phyloP scores from a whole-genome alignment of 495 filamentous ascomycete species.

The Lophium mytilinum region DNA sequence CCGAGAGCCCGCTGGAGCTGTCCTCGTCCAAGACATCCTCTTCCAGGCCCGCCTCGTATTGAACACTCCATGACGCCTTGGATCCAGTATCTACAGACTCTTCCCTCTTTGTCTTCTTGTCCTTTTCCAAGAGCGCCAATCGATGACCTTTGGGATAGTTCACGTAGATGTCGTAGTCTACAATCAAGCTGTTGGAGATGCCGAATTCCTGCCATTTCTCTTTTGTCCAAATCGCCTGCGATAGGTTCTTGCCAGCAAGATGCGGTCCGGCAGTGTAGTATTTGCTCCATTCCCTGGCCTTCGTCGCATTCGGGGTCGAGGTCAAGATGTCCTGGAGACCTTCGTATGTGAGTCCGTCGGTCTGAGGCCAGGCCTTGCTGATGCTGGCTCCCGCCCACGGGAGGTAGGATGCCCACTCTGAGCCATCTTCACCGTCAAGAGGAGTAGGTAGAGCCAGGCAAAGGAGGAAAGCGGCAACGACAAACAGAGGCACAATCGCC shows the following conservation, averaged over 20 bases:
- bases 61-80: slow-evolving; percentile 46
- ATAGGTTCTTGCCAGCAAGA: slow-evolving; percentile 80
- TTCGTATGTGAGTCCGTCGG: slow-evolving; percentile 44
- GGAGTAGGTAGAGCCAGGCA: slow-evolving; percentile 37
- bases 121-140: slow-evolving; percentile 63
- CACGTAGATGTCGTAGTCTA: slow-evolving; percentile 79
- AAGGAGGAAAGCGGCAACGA: slow-evolving; percentile 54
- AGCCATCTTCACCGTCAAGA: slow-evolving; percentile 14
- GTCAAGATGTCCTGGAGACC: slow-evolving; percentile 64
- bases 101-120: slow-evolving; percentile 23
- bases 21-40: slow-evolving; percentile 87
- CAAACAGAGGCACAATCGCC: slow-evolving; percentile 45
- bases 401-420: slow-evolving; percentile 31
- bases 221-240: slow-evolving; percentile 79
- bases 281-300: slow-evolving; percentile 70
- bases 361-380: slow-evolving; percentile 33
- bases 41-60: slow-evolving; percentile 71
- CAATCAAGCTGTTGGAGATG: slow-evolving; percentile 59
- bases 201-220: slow-evolving; percentile 82
- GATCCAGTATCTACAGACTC: slow-evolving; percentile 5
- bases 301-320: slow-evolving; percentile 59
- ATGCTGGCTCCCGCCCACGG: slow-evolving; percentile 37
- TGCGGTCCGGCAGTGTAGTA: slow-evolving; percentile 90
- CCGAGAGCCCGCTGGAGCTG: slow-evolving; percentile 57
- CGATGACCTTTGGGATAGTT: slow-evolving; percentile 82